Base-by-base conservation (phyloP, 352 stramenopile species). In the Phytophthora niederhauseri region DNA sequence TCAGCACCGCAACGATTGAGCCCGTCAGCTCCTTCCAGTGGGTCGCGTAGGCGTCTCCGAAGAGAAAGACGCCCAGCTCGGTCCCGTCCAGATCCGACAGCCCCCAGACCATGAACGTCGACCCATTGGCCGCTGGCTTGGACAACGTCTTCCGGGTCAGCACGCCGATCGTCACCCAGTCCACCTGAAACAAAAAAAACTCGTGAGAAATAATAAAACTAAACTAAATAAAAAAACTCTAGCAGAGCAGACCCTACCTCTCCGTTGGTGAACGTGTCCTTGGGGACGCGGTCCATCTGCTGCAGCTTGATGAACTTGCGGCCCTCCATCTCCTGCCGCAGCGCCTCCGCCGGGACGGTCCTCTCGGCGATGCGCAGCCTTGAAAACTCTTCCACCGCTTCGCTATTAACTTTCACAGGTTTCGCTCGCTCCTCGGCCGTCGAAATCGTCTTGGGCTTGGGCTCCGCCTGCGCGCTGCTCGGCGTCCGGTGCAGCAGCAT, bases 161-260 rank as follows among this genome's bases (percentile, higher is more conserved):
- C 17, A 93, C 88, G 26, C 85, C 88, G 61, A 95, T 93, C 38
- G 84, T 93, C 46, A 93, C 85, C 88, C 88, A 95, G 58, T 95
- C 88, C 6, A 84, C 57, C 84, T 90, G 17, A 12, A 38, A 46
- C 12, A 49, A 26, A 48, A 45, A 49, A 63, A 54, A 41, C 34
- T 15, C 4, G 34, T 41, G 11, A 41, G 0, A 41, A 41, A 17
- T 41, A 17, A 41, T 41, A 41, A 5, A 17, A 17, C 0, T 6
- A 7, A 43, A 43, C 1, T 43, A 43, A 38, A n/a, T n/a, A n/a
- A 15, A 43, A 17, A 6, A 43, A n/a, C 7, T 17, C 14, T 34
- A 34, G 30, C 30, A 43, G 57, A 49, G 20, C 26, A 17, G 9
- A 1, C 49, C 56, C 9, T 66, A 95, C 85, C 22, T 77, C 55